Conservation (phyloP, 129 eudicot genomes). For the Rutidosis leptorrhynchoides region DNA sequence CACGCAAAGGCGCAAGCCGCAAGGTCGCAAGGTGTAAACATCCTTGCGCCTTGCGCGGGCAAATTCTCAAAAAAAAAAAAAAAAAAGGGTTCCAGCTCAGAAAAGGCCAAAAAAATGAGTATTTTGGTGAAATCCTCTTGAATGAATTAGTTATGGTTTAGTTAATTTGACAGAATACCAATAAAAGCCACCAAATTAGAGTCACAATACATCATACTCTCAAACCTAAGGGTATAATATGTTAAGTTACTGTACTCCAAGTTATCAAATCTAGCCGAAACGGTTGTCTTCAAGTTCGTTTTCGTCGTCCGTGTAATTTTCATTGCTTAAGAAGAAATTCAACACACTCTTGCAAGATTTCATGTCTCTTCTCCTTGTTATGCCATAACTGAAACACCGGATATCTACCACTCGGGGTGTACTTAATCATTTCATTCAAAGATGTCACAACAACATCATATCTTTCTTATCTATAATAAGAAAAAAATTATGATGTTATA, state of each 20-base stretch:
- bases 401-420: slow-evolving; percentile 52
- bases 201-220: background rate
- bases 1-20: no score
- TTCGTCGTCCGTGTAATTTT: slow-evolving; percentile 3
- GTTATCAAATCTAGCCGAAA: background rate
- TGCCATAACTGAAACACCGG: slow-evolving; percentile 44
- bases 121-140: no score
- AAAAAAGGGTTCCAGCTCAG: no score
- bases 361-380: slow-evolving; percentile 29
- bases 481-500: no score
- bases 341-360: slow-evolving; percentile 32
- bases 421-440: slow-evolving; percentile 39
- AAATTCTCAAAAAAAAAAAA: no score
- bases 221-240: background rate
- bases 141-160: no score
- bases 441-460: no score
- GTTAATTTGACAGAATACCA: slow-evolving; percentile 8
- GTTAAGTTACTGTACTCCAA: background rate
- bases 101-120: no score
- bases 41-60: no score
- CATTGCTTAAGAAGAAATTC: slow-evolving; percentile 27
- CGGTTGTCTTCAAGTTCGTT: slow-evolving; percentile 10
- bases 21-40: no score
- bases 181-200: background rate
- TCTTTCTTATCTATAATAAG: no score